A percentile compares a stretch with the other conserved stretches of the same genome.
These are phyloP conservation scores for Dovyalis caffra DNA, from an alignment of 345 rosid species.

Conservation along the genomic window DNA sequence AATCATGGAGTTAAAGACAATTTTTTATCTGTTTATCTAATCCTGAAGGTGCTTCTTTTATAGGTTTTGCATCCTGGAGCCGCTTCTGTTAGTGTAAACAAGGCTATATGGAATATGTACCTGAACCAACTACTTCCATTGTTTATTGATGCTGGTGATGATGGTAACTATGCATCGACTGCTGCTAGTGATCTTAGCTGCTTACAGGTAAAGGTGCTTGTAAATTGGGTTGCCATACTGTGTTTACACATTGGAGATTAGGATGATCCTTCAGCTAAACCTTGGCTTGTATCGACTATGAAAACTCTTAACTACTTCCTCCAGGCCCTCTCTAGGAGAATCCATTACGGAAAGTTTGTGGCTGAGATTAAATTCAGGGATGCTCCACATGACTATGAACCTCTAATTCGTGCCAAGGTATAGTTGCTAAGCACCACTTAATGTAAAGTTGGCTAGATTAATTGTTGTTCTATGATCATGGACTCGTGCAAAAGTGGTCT, in stretches of 20 bases:
- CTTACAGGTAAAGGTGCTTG: slow-evolving; percentile 54
- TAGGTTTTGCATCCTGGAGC: slow-evolving; percentile 68
- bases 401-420: slow-evolving; percentile 75
- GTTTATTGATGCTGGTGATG: slow-evolving; percentile 66
- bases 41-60: neutral
- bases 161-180: slow-evolving; percentile 71
- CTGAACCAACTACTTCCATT: slow-evolving; percentile 65
- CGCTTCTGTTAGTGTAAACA: slow-evolving; percentile 56
- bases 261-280: neutral
- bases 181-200: slow-evolving; percentile 67
- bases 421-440: neutral
- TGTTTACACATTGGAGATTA: neutral
- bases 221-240: neutral
- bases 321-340: slow-evolving; percentile 84
- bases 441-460: neutral
- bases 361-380: slow-evolving; percentile 86
- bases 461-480: neutral
- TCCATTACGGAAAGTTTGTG: slow-evolving; percentile 82
- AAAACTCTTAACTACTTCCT: neutral
- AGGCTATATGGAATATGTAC: slow-evolving; percentile 66
- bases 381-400: slow-evolving; percentile 62
- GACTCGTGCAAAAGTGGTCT: neutral
- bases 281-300: neutral
- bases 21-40: slow-evolving; percentile 6
- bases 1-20: neutral